Conservation (phyloP, 768 basidiomycete species). For the Pleurotus tuoliensis region DNA sequence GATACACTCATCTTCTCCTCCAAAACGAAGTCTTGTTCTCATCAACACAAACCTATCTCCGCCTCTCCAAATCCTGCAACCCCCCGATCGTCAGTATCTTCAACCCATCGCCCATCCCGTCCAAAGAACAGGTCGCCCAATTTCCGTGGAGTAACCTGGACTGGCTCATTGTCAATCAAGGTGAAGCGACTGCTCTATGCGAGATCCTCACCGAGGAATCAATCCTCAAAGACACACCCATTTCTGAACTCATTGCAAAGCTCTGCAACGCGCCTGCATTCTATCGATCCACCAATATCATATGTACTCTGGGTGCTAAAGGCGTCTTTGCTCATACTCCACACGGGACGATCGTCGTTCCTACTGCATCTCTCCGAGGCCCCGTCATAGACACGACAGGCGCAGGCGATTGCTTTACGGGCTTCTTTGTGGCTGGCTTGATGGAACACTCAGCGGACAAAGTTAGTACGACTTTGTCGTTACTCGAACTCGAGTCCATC, state of each 20-base stretch:
- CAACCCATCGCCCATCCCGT: constrained; percentile 59
- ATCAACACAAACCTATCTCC: constrained; percentile 36
- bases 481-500: constrained; percentile 27
- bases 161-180: constrained; percentile 57
- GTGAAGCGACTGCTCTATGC: constrained; percentile 39
- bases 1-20: constrained; percentile 48
- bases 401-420: constrained; percentile 63
- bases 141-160: constrained; percentile 50
- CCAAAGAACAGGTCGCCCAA: constrained; percentile 27
- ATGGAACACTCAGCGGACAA: constrained; percentile 35
- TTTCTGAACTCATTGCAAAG: background rate
- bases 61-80: constrained; percentile 12
- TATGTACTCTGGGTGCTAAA: constrained; percentile 53
- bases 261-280: constrained; percentile 13
- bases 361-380: constrained; percentile 41
- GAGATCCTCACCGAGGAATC: constrained; percentile 16
- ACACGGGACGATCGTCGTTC: constrained; percentile 31
- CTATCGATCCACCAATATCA: constrained; percentile 36
- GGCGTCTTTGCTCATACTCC: constrained; percentile 41
- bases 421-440: constrained; percentile 53
- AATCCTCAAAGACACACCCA: background rate
- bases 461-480: constrained; percentile 22
- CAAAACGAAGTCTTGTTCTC: constrained; percentile 55
- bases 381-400: constrained; percentile 52
- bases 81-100: constrained; percentile 25